phyloP scores from a whole-genome alignment of 2,329 filamentous ascomycete genomes.

The Arthrobotrys entomopaga region DNA sequence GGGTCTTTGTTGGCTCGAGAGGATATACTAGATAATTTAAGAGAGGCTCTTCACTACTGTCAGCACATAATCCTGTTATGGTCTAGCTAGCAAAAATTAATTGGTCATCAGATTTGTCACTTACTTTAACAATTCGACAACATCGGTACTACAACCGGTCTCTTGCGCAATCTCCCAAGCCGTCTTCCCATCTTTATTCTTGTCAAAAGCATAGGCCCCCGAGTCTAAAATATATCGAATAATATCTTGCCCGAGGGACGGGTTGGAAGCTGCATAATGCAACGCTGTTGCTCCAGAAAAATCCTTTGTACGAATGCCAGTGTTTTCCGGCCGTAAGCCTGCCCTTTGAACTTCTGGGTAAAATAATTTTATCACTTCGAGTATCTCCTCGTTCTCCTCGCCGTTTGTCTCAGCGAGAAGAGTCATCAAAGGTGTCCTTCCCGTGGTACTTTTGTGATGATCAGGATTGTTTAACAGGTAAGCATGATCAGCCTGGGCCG shows the following conservation, averaged over 20 bases:
- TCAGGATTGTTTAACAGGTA: no score
- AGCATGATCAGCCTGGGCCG: no score
- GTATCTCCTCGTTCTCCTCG: background rate
- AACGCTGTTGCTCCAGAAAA: background rate
- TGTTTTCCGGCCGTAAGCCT: background rate
- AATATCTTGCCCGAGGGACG: background rate
- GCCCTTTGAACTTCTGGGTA: no score
- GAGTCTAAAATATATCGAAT: background rate
- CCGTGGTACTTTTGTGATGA: background rate
- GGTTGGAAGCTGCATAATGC: background rate
- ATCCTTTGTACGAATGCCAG: background rate
- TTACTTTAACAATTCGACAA: no score
- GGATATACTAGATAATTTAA: no score
- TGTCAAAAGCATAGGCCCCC: background rate
- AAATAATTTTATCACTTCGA: background rate
- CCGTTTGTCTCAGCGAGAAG: background rate
- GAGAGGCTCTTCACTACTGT: no score
- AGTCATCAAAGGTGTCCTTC: constrained; percentile 3
- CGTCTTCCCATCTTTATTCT: background rate
- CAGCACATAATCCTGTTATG: no score
- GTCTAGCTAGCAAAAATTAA: no score
- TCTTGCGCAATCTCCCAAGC: no score
- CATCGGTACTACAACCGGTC: no score
- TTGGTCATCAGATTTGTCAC: no score
- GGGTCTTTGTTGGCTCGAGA: no score